These are phyloP conservation scores for Globisporangium abappressorium DNA, from an alignment of 352 stramenopile genomes.

Conservation along the genomic window DNA sequence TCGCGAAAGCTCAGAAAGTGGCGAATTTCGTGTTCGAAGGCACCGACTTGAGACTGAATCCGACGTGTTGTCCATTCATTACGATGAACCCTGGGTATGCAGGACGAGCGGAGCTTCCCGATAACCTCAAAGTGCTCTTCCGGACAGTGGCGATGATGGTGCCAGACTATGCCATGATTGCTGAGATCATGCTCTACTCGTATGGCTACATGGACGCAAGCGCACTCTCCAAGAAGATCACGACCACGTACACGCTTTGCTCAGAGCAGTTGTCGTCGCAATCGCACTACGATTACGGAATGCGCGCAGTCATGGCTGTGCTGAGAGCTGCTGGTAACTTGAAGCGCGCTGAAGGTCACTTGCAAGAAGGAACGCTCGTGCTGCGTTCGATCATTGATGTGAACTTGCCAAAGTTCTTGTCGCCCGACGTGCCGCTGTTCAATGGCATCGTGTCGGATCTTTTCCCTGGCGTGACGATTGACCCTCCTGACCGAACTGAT, in stretches of 20 bases:
- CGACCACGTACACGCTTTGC: slow-evolving; percentile 92
- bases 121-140: slow-evolving; percentile 93
- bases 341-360: slow-evolving; percentile 73
- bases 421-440: slow-evolving; percentile 92
- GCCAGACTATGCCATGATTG: slow-evolving; percentile 92
- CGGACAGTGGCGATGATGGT: slow-evolving; percentile 94
- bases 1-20: slow-evolving; percentile 77
- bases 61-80: slow-evolving; percentile 91
- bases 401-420: slow-evolving; percentile 93
- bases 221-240: slow-evolving; percentile 92
- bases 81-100: slow-evolving; percentile 93
- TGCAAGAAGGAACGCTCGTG: slow-evolving; percentile 88
- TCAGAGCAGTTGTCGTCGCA: slow-evolving; percentile 94
- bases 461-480: slow-evolving; percentile 89
- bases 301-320: slow-evolving; percentile 93
- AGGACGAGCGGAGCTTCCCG: slow-evolving; percentile 85
- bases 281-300: slow-evolving; percentile 96
- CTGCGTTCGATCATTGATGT: slow-evolving; percentile 93
- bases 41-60: slow-evolving; percentile 86
- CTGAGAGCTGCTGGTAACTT: slow-evolving; percentile 92
- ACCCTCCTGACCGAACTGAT: slow-evolving; percentile 83
- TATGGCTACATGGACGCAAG: slow-evolving; percentile 92
- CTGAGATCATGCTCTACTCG: slow-evolving; percentile 93
- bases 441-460: slow-evolving; percentile 93
- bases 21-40: slow-evolving; percentile 91